A percentile compares a stretch with the other conserved stretches of the same genome.
Evolutionary conservation across 1,139 yeast genomes (phyloP).

Genomic region (Geotrichum restrictum): DNA sequence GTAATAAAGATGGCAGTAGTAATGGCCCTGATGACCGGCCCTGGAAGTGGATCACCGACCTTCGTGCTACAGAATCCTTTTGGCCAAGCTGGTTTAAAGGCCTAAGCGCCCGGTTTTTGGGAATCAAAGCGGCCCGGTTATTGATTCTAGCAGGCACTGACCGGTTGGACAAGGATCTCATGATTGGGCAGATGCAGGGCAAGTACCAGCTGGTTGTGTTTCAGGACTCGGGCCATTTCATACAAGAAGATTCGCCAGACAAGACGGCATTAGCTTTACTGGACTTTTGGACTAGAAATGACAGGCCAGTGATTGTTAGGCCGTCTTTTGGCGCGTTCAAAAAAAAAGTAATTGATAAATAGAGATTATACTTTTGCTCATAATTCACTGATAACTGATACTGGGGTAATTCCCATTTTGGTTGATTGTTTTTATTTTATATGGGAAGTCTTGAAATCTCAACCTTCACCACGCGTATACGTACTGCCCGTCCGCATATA

Average conservation of each 20-base stretch:
- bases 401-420: too few species aligned
- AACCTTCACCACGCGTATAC: too few species aligned
- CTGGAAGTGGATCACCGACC: slow-evolving; percentile 61
- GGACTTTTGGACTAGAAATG: slow-evolving; percentile 55
- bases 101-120: slow-evolving; percentile 61
- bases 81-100: slow-evolving; percentile 84
- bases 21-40: slow-evolving; percentile 28
- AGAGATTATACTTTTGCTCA: too few species aligned
- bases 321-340: slow-evolving; percentile 36
- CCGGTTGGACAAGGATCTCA: slow-evolving; percentile 73
- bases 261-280: slow-evolving; percentile 51
- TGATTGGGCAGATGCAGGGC: slow-evolving; percentile 93
- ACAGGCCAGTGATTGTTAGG: slow-evolving; percentile 35
- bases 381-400: too few species aligned
- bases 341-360: too few species aligned
- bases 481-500: too few species aligned
- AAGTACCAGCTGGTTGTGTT: slow-evolving; percentile 85
- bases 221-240: slow-evolving; percentile 79
- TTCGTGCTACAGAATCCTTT: slow-evolving; percentile 54
- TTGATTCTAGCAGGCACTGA: slow-evolving; percentile 88
- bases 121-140: slow-evolving; percentile 58
- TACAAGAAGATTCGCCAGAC: slow-evolving; percentile 83
- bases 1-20: slow-evolving; percentile 4
- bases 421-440: too few species aligned
- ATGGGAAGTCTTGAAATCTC: too few species aligned